phyloP scores from a whole-genome alignment of 352 stramenopile genomes.

The Pythium myriotylum region DNA sequence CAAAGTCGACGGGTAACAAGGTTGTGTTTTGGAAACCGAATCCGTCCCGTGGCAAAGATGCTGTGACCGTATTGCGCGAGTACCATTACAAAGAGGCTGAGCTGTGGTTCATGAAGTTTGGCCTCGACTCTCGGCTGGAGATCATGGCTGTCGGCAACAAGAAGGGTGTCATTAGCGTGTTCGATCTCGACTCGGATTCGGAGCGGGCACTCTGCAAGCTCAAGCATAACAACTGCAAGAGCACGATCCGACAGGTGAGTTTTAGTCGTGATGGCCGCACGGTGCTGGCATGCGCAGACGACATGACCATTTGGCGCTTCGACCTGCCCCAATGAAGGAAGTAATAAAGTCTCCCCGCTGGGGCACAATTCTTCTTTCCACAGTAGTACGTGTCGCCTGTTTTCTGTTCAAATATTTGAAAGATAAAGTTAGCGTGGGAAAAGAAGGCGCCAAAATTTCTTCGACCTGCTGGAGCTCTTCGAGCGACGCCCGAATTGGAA shows the following conservation, averaged over 20 bases:
- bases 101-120: slow-evolving; percentile 90
- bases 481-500: slow-evolving; percentile 10
- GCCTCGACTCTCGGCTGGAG: slow-evolving; percentile 71
- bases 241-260: slow-evolving; percentile 75
- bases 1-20: slow-evolving; percentile 86
- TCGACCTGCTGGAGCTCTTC: neutral
- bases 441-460: slow-evolving; percentile 24
- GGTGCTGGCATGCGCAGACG: slow-evolving; percentile 75
- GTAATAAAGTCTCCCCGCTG: neutral
- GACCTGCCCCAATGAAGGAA: slow-evolving; percentile 45
- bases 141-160: slow-evolving; percentile 84
- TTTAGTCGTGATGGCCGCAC: slow-evolving; percentile 75
- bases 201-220: slow-evolving; percentile 75
- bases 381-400: slow-evolving; percentile 10
- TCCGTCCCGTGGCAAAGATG: slow-evolving; percentile 75
- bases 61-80: slow-evolving; percentile 79
- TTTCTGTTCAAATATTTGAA: slow-evolving; percentile 36
- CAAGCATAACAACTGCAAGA: slow-evolving; percentile 75
- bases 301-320: slow-evolving; percentile 76
- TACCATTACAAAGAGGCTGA: slow-evolving; percentile 84
- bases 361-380: neutral
- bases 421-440: slow-evolving; percentile 24
- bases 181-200: slow-evolving; percentile 73
- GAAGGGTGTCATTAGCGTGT: slow-evolving; percentile 79
- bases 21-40: slow-evolving; percentile 94